Evolutionary conservation across 2,329 filamentous ascomycete species (phyloP).

Genomic region (Cercospora sesami): DNA sequence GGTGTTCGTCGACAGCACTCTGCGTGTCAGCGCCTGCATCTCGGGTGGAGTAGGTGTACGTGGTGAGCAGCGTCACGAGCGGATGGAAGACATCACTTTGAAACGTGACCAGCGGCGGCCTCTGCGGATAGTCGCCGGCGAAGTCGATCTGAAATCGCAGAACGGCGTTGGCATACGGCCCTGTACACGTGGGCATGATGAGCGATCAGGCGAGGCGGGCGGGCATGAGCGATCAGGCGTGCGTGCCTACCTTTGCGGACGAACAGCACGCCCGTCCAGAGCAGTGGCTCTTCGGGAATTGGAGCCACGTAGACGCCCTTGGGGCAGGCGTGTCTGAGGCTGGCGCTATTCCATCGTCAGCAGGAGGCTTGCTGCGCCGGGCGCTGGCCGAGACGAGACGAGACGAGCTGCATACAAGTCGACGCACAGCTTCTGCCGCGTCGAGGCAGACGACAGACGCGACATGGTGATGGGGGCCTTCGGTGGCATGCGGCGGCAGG

Average conservation of each 20-base stretch:
- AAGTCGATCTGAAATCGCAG: slow-evolving; percentile 90
- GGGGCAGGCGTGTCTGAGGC: slow-evolving; percentile 64
- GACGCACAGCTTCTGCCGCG: slow-evolving; percentile 73
- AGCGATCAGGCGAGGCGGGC: not conserved
- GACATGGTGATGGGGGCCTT: slow-evolving; percentile 21
- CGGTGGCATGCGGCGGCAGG: not conserved
- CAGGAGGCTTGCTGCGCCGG: not conserved
- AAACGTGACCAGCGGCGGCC: slow-evolving; percentile 84
- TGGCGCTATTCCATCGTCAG: slow-evolving; percentile 28
- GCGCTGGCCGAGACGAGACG: not conserved
- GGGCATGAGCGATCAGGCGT: not conserved
- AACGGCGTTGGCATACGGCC: slow-evolving; percentile 83
- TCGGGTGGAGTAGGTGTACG: slow-evolving; percentile 85
- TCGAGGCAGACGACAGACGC: slow-evolving; percentile 46
- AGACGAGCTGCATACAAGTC: slow-evolving; percentile 64
- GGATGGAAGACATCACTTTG: slow-evolving; percentile 93
- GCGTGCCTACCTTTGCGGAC: slow-evolving; percentile 71
- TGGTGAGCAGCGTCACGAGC: slow-evolving; percentile 87
- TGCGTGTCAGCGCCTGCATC: slow-evolving; percentile 73
- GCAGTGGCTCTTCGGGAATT: slow-evolving; percentile 73
- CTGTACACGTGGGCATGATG: slow-evolving; percentile 49
- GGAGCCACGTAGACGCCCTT: slow-evolving; percentile 85
- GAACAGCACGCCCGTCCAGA: slow-evolving; percentile 92
- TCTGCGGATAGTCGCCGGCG: slow-evolving; percentile 72
- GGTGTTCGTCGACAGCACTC: slow-evolving; percentile 78